phyloP scores from a whole-genome alignment of 148 eudicot species.

The Silene conica region DNA sequence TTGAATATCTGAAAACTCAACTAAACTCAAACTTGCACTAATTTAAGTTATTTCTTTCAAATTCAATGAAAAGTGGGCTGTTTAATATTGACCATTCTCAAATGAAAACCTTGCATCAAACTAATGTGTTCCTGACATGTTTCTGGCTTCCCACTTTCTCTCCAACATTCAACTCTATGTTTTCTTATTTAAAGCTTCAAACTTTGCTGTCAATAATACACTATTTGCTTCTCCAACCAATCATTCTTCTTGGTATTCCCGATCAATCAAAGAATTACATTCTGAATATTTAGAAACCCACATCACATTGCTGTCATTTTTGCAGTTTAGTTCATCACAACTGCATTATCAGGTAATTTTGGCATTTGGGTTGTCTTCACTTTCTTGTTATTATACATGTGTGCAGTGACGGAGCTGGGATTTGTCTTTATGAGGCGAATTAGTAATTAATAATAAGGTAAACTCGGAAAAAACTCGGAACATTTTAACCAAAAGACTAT shows the following conservation, averaged over 20 bases:
- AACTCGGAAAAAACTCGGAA: too few relatives aligned
- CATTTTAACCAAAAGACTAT: too few relatives aligned
- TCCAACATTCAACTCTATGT: constrained; percentile 2
- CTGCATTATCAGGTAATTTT: constrained; percentile 19
- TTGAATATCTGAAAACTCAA: neutral
- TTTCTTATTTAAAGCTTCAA: constrained; percentile 3
- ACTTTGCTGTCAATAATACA: neutral
- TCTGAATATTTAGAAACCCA: too few relatives aligned
- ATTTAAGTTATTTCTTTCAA: neutral
- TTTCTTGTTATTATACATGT: neutral
- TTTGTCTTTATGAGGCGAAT: too few relatives aligned
- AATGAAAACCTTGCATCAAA: constrained; percentile 4
- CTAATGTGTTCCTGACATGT: constrained; percentile 1
- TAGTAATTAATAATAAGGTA: too few relatives aligned
- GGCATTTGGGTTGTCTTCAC: constrained; percentile 13
- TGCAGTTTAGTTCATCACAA: neutral
- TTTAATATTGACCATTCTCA: neutral
- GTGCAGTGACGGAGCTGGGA: too few relatives aligned
- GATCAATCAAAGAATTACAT: constrained; percentile 8
- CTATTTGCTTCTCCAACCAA: neutral
- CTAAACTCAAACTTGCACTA: neutral
- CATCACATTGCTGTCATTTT: neutral
- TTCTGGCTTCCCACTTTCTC: constrained; percentile 15
- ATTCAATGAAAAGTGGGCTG: neutral
- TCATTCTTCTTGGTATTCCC: neutral